A percentile compares a stretch with the other conserved stretches of the same genome.
These are phyloP conservation scores for Crepidotus variabilis DNA, from an alignment of 768 basidiomycete genomes.

Conservation along the genomic window DNA sequence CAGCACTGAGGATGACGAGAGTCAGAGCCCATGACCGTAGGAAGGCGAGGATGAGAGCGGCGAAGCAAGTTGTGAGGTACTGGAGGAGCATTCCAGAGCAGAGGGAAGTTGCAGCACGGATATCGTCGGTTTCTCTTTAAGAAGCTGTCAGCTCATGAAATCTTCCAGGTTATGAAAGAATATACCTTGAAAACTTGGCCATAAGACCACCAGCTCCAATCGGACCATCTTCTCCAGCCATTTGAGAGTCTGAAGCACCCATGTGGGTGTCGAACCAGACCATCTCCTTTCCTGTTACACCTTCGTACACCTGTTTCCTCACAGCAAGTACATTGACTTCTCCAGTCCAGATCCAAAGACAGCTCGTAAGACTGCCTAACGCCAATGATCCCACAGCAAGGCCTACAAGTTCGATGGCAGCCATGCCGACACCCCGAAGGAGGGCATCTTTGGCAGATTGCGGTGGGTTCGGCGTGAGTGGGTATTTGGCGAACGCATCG, in stretches of 20 bases:
- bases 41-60: conserved; percentile 82
- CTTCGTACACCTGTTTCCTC: conserved; percentile 62
- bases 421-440: conserved; percentile 52
- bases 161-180: conserved; percentile 1
- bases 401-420: conserved; percentile 62
- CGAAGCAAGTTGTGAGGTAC: conserved; percentile 73
- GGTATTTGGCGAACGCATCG: conserved; percentile 54
- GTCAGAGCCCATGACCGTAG: conserved; percentile 77
- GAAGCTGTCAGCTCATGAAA: background rate
- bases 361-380: conserved; percentile 71
- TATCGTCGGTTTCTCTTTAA: conserved; percentile 89
- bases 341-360: conserved; percentile 85
- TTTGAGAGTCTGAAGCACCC: conserved; percentile 42
- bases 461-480: conserved; percentile 26
- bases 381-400: conserved; percentile 64
- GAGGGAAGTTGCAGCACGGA: conserved; percentile 79
- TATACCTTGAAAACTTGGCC: conserved; percentile 84
- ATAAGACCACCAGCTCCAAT: conserved; percentile 87
- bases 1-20: conserved; percentile 86
- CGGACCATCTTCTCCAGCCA: conserved; percentile 38
- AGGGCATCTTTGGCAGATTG: conserved; percentile 44
- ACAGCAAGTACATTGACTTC: conserved; percentile 74
- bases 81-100: conserved; percentile 77
- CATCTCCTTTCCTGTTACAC: conserved; percentile 70
- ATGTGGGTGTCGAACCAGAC: conserved; percentile 89